Percentiles rank a stretch among this genome's conserved stretches.
Evolutionary conservation across 2,329 filamentous ascomycete species (phyloP).

Genomic region (Pseudogymnoascus sp.): DNA sequence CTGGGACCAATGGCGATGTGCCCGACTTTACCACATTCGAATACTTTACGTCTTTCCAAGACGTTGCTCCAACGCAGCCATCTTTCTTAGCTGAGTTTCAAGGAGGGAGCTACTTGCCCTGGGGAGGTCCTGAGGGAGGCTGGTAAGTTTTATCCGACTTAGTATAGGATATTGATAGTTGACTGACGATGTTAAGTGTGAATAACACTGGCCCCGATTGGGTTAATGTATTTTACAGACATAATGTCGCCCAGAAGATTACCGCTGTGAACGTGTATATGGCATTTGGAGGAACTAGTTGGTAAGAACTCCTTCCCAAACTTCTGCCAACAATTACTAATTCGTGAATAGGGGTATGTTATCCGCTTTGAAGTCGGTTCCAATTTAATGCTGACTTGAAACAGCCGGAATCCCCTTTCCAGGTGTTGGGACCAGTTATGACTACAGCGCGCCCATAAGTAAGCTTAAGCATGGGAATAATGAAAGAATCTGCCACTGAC

Average conservation of each 20-base stretch:
- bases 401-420: slow-evolving; percentile 47
- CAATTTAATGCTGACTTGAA: background rate
- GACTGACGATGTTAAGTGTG: slow-evolving; percentile 6
- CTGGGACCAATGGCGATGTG: slow-evolving; percentile 49
- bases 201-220: slow-evolving; percentile 50
- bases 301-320: slow-evolving; percentile 27
- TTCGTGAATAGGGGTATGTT: background rate
- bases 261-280: slow-evolving; percentile 57
- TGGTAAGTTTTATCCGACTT: background rate
- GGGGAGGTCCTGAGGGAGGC: background rate
- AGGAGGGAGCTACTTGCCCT: slow-evolving; percentile 41
- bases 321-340: background rate
- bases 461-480: background rate
- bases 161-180: slow-evolving; percentile 31
- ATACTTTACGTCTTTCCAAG: slow-evolving; percentile 28
- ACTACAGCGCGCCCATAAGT: slow-evolving; percentile 53
- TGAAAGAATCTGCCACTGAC: background rate
- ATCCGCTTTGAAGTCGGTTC: background rate
- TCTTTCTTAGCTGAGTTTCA: slow-evolving; percentile 53
- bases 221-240: slow-evolving; percentile 56
- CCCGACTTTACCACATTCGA: slow-evolving; percentile 40
- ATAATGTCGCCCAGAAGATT: slow-evolving; percentile 52
- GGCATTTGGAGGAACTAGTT: slow-evolving; percentile 58
- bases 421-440: slow-evolving; percentile 52
- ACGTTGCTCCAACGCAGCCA: slow-evolving; percentile 24